Evolutionary conservation across 805 yeast species (phyloP).

Genomic region (Cyberlindnera maclurae): DNA sequence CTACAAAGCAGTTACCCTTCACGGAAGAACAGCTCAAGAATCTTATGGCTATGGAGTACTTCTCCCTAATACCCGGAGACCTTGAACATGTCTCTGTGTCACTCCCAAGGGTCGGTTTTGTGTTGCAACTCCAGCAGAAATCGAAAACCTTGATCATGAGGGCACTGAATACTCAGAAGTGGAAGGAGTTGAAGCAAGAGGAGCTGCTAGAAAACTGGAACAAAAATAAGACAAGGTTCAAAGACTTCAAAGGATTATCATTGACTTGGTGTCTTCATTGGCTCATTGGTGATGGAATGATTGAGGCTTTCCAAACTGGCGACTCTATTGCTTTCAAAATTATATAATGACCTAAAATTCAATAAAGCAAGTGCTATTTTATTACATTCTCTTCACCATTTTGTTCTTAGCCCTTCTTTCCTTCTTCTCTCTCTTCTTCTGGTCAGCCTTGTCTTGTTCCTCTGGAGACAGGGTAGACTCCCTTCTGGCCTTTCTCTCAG

Average conservation of each 20-base stretch:
- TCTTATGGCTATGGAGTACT: constrained; percentile 35
- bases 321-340: constrained; percentile 29
- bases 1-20: constrained; percentile 2
- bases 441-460: constrained; percentile 72
- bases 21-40: constrained; percentile 21
- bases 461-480: constrained; percentile 55
- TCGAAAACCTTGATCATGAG: constrained; percentile 40
- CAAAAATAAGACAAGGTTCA: constrained; percentile 34
- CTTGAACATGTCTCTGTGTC: constrained; percentile 34
- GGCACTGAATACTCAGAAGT: constrained; percentile 29
- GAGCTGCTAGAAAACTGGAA: constrained; percentile 40
- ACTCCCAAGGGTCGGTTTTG: constrained; percentile 45
- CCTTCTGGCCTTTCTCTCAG: constrained; percentile 58
- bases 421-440: constrained; percentile 74
- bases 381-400: constrained; percentile 19
- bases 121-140: constrained; percentile 35
- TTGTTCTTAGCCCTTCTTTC: constrained; percentile 66
- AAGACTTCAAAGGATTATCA: constrained; percentile 45
- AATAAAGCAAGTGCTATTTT: neutral
- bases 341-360: neutral
- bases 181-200: constrained; percentile 37
- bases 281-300: constrained; percentile 43
- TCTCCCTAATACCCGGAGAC: constrained; percentile 37
- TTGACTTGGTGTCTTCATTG: constrained; percentile 44
- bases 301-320: constrained; percentile 47